Evolutionary conservation across 371 early-diverging fungal species (phyloP).

Genomic region (Rhizopus arrhizus): DNA sequence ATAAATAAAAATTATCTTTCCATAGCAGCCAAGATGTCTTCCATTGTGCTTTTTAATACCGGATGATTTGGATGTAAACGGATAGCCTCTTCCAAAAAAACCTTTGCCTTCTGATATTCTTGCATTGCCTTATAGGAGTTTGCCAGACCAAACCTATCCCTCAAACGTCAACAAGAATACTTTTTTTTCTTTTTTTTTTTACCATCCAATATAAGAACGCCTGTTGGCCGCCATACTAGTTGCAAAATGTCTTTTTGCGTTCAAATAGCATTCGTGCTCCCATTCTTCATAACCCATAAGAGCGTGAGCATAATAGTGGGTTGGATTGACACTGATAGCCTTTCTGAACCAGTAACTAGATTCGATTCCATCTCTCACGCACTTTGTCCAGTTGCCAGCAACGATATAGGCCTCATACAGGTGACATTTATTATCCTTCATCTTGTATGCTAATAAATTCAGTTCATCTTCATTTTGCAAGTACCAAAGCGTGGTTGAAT

Average conservation of each 20-base stretch:
- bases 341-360: conserved; percentile 46
- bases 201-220: conserved; percentile 44
- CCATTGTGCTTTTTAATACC: conserved; percentile 3
- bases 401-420: conserved; percentile 46
- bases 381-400: conserved; percentile 49
- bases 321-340: conserved; percentile 35
- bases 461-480: conserved; percentile 41
- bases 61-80: conserved; percentile 42
- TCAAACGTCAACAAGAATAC: not conserved
- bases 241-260: conserved; percentile 39
- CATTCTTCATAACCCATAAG: conserved; percentile 48
- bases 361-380: conserved; percentile 30
- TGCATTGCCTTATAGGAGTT: conserved; percentile 34
- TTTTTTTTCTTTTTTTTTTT: conserved; percentile 14
- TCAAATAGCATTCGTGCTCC: conserved; percentile 37
- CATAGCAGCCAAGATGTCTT: too few species aligned
- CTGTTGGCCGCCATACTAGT: conserved; percentile 37
- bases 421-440: conserved; percentile 41
- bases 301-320: conserved; percentile 37
- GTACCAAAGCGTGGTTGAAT: conserved; percentile 51
- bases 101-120: conserved; percentile 27
- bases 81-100: conserved; percentile 35
- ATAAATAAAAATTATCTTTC: too few species aligned
- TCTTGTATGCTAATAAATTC: conserved; percentile 42
- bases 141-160: conserved; percentile 39